Base-by-base conservation (phyloP, 305 asterid genomes). In the Fraxinus floribunda region DNA sequence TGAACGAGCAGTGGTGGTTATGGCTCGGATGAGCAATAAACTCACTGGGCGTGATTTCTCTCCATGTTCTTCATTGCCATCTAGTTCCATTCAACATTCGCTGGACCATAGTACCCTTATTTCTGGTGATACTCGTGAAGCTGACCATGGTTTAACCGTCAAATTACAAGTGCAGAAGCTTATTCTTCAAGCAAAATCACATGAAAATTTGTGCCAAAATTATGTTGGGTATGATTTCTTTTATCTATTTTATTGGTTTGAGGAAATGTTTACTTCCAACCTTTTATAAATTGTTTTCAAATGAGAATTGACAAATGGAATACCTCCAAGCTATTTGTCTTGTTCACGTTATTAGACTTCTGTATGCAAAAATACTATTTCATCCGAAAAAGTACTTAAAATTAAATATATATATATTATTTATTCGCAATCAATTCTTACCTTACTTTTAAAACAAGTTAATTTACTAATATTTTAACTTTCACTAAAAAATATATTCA, bases 1-100 rank as follows among this genome's bases (percentile, higher is more conserved):
- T 36, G 99, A 96, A 85, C 91, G 95, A 79, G 99, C 98, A 3
- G 93, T 96, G 76, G 94, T 93, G 79, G 99, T 96, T 60, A 96
- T 94, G 99, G 97, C 97, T 57, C 93, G 99, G 76, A 96, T 96
- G 99, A 92, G 94, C 89, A 88, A 96, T 88, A 96, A 96, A 83
- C 98, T 96, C 82, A 96, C 99, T 0, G 99, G 99, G 30, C 92
- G 94, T 81, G 99, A 96, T 87, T 96, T 96, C 88, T 87, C 91
- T 34, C 62, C 89, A 64, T 77, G 78, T 85, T 66, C 98, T 60
- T 81, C 97, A 29, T 84, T 86, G 81, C 91, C 97, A 36, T 88
- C 91, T 32, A 90, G 88, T 88, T 88, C 94, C 26, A 76, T 84
- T 83, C 98, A 88, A 80, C 90, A 88, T 81, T 80, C 92, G 3